Conservation (phyloP, 768 basidiomycete species). For the Harrya chromipes region DNA sequence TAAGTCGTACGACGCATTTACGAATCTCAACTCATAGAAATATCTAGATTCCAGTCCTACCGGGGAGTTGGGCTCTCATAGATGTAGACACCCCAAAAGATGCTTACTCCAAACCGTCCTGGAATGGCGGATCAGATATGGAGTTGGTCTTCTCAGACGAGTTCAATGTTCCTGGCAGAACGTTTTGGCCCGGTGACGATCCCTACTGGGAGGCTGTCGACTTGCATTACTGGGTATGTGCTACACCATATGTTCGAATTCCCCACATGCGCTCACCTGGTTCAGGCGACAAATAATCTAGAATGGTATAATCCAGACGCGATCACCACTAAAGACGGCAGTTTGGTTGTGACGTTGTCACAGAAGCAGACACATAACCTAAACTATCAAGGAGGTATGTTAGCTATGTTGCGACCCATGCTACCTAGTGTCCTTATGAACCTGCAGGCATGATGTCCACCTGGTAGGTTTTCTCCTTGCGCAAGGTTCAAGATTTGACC, state of each 20-base stretch:
- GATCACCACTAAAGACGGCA: conserved; percentile 49
- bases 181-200: conserved; percentile 82
- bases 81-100: conserved; percentile 58
- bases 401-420: conserved; percentile 10
- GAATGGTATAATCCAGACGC: conserved; percentile 59
- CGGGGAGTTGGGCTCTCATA: conserved; percentile 54
- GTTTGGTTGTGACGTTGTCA: conserved; percentile 49
- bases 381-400: conserved; percentile 41
- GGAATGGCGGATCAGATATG: conserved; percentile 55
- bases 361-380: conserved; percentile 44
- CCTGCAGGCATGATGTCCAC: conserved; percentile 49
- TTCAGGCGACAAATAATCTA: conserved; percentile 43
- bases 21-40: neutral
- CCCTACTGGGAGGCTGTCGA: conserved; percentile 73
- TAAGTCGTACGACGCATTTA: neutral
- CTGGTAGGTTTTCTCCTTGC: conserved; percentile 25
- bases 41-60: conserved; percentile 51
- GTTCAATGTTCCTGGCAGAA: conserved; percentile 70
- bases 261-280: conserved; percentile 30
- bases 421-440: conserved; percentile 27
- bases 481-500: conserved; percentile 6
- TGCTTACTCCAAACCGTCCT: conserved; percentile 51
- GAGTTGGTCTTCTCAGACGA: conserved; percentile 77
- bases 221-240: conserved; percentile 40
- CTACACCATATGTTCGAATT: conserved; percentile 21